A percentile compares a stretch with the other conserved stretches of the same genome.
These are phyloP conservation scores for Pseudogymnoascus sp. DNA, from an alignment of 2,329 filamentous ascomycete species.

Conservation along the genomic window DNA sequence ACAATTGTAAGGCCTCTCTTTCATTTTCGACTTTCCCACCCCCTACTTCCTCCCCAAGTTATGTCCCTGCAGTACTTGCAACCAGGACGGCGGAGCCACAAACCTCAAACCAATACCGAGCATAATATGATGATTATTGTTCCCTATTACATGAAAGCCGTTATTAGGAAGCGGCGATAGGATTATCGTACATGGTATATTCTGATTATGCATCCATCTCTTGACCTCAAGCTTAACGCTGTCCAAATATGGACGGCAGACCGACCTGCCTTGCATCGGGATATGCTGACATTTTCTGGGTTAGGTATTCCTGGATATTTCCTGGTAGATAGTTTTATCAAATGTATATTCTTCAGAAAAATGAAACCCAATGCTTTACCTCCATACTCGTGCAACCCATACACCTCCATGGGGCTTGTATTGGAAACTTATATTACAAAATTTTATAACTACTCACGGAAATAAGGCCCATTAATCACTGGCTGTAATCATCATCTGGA, in stretches of 20 bases:
- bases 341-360: background rate
- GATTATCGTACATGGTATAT: constrained; percentile 8
- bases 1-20: background rate
- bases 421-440: background rate
- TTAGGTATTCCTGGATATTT: background rate
- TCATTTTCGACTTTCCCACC: background rate
- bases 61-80: background rate
- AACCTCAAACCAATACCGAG: background rate
- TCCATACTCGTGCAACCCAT: background rate
- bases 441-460: background rate
- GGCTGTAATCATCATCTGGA: background rate
- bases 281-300: background rate
- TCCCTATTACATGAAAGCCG: constrained; percentile 8
- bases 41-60: background rate
- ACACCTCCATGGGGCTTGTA: background rate
- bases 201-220: constrained; percentile 5
- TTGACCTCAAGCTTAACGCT: background rate
- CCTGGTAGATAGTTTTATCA: background rate
- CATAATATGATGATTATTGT: constrained; percentile 7
- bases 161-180: constrained; percentile 2
- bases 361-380: background rate
- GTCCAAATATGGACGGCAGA: background rate
- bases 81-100: background rate
- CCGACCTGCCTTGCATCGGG: background rate
- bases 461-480: background rate